Evolutionary conservation across 2,329 filamentous ascomycete genomes (phyloP).

Genomic region (Cucurbitaria berberidis): DNA sequence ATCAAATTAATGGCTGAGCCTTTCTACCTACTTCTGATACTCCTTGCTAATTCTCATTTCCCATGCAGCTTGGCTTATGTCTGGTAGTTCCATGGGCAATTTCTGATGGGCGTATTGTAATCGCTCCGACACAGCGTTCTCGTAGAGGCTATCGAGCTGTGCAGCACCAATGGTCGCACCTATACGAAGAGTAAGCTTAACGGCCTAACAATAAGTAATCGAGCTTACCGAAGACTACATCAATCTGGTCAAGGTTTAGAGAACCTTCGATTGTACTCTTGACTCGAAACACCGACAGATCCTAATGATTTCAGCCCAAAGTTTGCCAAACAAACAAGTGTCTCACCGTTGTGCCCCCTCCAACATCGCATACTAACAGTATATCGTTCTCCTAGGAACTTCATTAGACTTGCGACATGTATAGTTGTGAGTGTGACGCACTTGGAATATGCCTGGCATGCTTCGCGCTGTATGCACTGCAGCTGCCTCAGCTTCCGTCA

Average conservation of each 20-base stretch:
- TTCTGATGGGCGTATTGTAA: slow-evolving; percentile 28
- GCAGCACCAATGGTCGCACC: slow-evolving; percentile 48
- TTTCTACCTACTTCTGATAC: slow-evolving; percentile 33
- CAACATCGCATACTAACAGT: slow-evolving; percentile 58
- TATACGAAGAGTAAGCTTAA: slow-evolving; percentile 9
- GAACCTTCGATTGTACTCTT: slow-evolving; percentile 26
- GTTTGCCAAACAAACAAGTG: no score
- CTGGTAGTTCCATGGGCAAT: slow-evolving; percentile 23
- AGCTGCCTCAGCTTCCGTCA: slow-evolving; percentile 62
- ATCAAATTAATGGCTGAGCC: slow-evolving; percentile 4
- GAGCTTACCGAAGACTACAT: slow-evolving; percentile 42
- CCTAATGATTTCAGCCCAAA: slow-evolving; percentile 7
- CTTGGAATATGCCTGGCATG: slow-evolving; percentile 33
- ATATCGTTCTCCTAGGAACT: slow-evolving; percentile 46
- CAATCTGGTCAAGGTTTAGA: slow-evolving; percentile 39
- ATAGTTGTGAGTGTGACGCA: background rate
- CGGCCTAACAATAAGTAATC: background rate
- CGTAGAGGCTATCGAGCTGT: slow-evolving; percentile 43
- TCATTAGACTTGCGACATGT: slow-evolving; percentile 11
- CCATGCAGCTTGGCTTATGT: slow-evolving; percentile 42
- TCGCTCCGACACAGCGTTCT: slow-evolving; percentile 27
- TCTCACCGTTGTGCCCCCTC: slow-evolving; percentile 57
- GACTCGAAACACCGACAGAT: slow-evolving; percentile 40
- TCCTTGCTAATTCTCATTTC: slow-evolving; percentile 46
- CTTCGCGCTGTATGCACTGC: slow-evolving; percentile 55